phyloP scores from a whole-genome alignment of 768 basidiomycete species.

The Lactarius vividus region DNA sequence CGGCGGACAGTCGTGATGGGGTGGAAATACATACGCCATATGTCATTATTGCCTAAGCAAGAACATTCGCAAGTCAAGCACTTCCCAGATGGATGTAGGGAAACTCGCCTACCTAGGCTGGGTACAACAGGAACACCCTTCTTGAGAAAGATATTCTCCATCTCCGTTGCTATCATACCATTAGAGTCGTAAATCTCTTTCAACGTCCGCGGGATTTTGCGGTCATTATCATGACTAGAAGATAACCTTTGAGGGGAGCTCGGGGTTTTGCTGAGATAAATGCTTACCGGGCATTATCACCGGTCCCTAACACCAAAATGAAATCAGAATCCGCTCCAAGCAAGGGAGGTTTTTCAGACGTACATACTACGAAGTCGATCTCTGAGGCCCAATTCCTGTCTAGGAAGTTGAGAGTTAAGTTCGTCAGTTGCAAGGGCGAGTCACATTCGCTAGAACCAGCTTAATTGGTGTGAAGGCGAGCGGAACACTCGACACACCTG shows the following conservation, averaged over 20 bases:
- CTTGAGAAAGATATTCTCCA: constrained; percentile 68
- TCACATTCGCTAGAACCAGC: constrained; percentile 62
- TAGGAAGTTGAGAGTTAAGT: constrained; percentile 78
- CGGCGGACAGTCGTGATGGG: constrained; percentile 4
- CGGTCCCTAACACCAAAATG: constrained; percentile 53
- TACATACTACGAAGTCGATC: constrained; percentile 89
- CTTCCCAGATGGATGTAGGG: constrained; percentile 9
- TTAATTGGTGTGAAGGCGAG: constrained; percentile 2
- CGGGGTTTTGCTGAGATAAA: background rate
- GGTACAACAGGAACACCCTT: constrained; percentile 78
- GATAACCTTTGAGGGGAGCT: constrained; percentile 14
- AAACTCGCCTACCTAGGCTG: constrained; percentile 70
- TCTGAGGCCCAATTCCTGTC: constrained; percentile 77
- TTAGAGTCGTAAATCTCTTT: constrained; percentile 79
- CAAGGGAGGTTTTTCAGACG: constrained; percentile 29
- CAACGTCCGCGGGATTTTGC: constrained; percentile 72
- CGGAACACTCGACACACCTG: constrained; percentile 45
- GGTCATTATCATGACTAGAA: constrained; percentile 80
- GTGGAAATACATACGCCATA: constrained; percentile 64
- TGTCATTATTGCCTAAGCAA: constrained; percentile 78
- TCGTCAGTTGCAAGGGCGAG: constrained; percentile 73
- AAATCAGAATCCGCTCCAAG: background rate
- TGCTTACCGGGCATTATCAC: constrained; percentile 65
- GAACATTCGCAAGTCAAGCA: constrained; percentile 5
- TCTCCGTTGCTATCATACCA: constrained; percentile 58